phyloP scores from a whole-genome alignment of 768 basidiomycete genomes.

The Boletus insuetus region DNA sequence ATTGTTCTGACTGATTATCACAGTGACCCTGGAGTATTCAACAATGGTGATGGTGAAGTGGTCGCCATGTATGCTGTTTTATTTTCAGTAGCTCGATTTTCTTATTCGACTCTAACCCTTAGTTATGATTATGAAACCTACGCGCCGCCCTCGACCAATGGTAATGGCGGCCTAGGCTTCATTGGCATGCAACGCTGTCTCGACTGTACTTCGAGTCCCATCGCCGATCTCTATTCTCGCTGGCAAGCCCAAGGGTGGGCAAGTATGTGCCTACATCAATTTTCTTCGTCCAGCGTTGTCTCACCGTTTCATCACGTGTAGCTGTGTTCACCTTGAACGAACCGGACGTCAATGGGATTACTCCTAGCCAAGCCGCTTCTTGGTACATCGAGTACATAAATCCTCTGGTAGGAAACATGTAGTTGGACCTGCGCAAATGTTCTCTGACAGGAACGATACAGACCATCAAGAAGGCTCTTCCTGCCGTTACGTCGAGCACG shows the following conservation, averaged over 20 bases:
- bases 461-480: conserved; percentile 39
- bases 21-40: conserved; percentile 30
- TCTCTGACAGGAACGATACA: conserved; percentile 5
- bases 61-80: conserved; percentile 29
- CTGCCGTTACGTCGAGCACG: conserved; percentile 35
- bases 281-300: background rate
- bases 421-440: background rate
- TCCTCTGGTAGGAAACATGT: conserved; percentile 28
- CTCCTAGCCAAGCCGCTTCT: conserved; percentile 29
- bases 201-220: conserved; percentile 38
- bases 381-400: conserved; percentile 39
- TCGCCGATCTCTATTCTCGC: conserved; percentile 30
- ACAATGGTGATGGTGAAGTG: conserved; percentile 34
- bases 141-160: conserved; percentile 34
- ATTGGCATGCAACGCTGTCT: conserved; percentile 40
- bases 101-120: background rate
- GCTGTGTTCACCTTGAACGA: conserved; percentile 38
- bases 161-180: conserved; percentile 36
- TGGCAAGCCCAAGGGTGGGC: conserved; percentile 32
- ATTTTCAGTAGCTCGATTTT: background rate
- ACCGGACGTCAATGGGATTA: conserved; percentile 33
- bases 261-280: conserved; percentile 20
- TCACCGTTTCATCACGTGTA: background rate
- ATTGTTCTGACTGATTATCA: conserved; percentile 2
- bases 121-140: conserved; percentile 41